Percentiles rank a stretch among this genome's conserved stretches.
phyloP scores from a whole-genome alignment of 371 early-diverging fungal species.

The Dichotomocladium elegans region DNA sequence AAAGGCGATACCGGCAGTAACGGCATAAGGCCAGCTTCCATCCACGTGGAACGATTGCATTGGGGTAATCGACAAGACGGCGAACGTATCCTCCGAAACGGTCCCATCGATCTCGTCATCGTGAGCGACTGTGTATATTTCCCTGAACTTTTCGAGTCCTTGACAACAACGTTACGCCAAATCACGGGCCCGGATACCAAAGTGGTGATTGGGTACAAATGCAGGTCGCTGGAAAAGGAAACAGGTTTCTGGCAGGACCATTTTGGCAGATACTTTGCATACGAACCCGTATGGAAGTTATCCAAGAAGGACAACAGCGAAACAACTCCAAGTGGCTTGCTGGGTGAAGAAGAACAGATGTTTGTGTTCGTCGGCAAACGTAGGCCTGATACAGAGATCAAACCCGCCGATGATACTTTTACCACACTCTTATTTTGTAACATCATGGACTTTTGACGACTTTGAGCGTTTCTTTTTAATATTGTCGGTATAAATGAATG shows the following conservation, averaged over 20 bases:
- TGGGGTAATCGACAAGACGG: constrained; percentile 53
- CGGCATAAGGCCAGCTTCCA: no score
- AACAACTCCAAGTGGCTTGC: constrained; percentile 15
- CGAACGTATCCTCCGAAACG: constrained; percentile 13
- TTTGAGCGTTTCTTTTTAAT: no score
- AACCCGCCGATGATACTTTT: constrained; percentile 53
- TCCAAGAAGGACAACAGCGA: not conserved
- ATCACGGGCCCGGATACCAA: constrained; percentile 35
- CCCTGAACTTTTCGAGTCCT: constrained; percentile 49
- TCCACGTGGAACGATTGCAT: constrained; percentile 41
- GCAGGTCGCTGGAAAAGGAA: constrained; percentile 55
- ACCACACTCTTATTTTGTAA: constrained; percentile 49
- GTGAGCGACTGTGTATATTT: constrained; percentile 60
- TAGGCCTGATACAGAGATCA: constrained; percentile 32
- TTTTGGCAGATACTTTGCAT: constrained; percentile 54
- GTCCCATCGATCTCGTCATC: constrained; percentile 44
- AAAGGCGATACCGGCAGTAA: not conserved
- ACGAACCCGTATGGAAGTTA: constrained; percentile 47
- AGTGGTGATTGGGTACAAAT: constrained; percentile 58
- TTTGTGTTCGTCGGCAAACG: constrained; percentile 44
- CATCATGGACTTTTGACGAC: constrained; percentile 20
- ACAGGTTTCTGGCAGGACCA: constrained; percentile 60
- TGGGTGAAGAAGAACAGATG: constrained; percentile 49
- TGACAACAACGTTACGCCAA: constrained; percentile 41
- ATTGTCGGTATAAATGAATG: no score